phyloP scores from a whole-genome alignment of 306 rosid genomes.

The Quercus engelmannii region DNA sequence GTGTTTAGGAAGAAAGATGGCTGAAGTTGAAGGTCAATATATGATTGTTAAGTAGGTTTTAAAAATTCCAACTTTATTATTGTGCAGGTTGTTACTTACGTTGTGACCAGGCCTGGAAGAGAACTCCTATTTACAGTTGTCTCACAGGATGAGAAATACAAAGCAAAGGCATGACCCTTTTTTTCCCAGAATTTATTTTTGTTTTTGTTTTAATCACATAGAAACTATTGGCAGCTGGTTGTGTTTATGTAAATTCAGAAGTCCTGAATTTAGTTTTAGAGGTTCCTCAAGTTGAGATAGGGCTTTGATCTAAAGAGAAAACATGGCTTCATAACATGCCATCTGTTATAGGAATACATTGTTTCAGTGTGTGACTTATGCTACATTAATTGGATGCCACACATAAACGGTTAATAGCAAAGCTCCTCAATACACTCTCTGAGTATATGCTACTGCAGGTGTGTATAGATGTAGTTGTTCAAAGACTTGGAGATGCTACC shows the following conservation, averaged over 20 bases:
- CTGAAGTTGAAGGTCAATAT: background rate
- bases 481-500: conserved; percentile 93
- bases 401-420: background rate
- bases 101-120: conserved; percentile 92
- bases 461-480: conserved; percentile 88
- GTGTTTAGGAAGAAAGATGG: background rate
- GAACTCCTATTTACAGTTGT: conserved; percentile 92
- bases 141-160: conserved; percentile 95
- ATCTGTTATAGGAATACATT: background rate
- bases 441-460: conserved; percentile 48
- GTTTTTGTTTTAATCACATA: background rate
- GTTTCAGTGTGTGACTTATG: conserved; percentile 6
- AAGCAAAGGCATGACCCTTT: conserved; percentile 64
- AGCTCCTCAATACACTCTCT: background rate
- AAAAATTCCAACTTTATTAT: conserved; percentile 11
- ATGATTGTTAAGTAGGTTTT: conserved; percentile 1
- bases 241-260: background rate
- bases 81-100: conserved; percentile 83
- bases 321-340: background rate
- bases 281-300: background rate
- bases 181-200: background rate
- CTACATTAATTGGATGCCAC: background rate
- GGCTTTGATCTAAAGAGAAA: background rate
- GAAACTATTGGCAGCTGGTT: background rate
- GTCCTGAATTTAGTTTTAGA: background rate